Conservation (phyloP, 1,139 yeast species). For the Pichia norvegensis region DNA sequence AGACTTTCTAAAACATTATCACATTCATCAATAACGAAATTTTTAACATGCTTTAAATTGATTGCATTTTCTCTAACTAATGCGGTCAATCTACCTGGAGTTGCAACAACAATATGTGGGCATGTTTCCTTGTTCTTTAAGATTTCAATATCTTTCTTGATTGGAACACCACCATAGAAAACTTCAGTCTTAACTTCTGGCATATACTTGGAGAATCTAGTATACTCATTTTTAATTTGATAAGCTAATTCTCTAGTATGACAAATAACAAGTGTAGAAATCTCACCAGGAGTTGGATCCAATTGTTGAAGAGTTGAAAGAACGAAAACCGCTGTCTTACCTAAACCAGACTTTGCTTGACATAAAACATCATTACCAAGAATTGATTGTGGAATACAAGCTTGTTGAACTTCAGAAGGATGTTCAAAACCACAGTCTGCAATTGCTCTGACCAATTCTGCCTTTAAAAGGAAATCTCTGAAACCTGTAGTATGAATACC, state of each 20-base stretch:
- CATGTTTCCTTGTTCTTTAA: slow-evolving; percentile 89
- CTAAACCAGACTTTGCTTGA: slow-evolving; percentile 99
- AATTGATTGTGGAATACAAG: slow-evolving; percentile 96
- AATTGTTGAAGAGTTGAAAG: slow-evolving; percentile 93
- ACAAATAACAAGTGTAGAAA: slow-evolving; percentile 88
- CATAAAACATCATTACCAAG: slow-evolving; percentile 96
- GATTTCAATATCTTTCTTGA: slow-evolving; percentile 77
- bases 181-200: slow-evolving; percentile 97
- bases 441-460: slow-evolving; percentile 93
- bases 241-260: slow-evolving; percentile 98
- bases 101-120: slow-evolving; percentile 95
- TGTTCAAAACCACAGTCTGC: slow-evolving; percentile 99
- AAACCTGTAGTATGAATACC: slow-evolving; percentile 98
- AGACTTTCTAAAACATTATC: slow-evolving; percentile 90
- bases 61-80: slow-evolving; percentile 85
- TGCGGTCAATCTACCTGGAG: slow-evolving; percentile 97
- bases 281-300: slow-evolving; percentile 96
- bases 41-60: slow-evolving; percentile 83
- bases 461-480: slow-evolving; percentile 94
- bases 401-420: slow-evolving; percentile 99
- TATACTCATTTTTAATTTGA: slow-evolving; percentile 95
- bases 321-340: slow-evolving; percentile 98
- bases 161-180: slow-evolving; percentile 93
- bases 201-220: slow-evolving; percentile 96
- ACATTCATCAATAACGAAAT: slow-evolving; percentile 96